phyloP scores from a whole-genome alignment of 352 stramenopile species.

The Phytophthora megakarya region DNA sequence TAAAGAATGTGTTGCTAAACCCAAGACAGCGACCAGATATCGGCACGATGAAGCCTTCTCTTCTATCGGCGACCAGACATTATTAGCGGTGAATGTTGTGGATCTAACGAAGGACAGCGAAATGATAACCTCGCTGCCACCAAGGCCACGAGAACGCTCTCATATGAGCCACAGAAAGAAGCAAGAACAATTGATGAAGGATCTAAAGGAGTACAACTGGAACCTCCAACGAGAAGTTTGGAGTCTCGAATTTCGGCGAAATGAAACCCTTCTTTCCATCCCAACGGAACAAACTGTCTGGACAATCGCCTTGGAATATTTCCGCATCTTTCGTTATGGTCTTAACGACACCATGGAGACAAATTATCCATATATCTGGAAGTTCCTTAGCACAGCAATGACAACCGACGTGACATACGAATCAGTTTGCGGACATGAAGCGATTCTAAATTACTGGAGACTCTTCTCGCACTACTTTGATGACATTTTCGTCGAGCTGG shows the following conservation, averaged over 20 bases:
- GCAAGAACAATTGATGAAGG: not conserved
- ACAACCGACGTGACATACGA: not conserved
- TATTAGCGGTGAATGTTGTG: not conserved
- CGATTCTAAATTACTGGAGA: not conserved
- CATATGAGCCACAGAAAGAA: not conserved
- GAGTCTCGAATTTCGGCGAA: not conserved
- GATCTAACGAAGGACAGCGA: not conserved
- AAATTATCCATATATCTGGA: not conserved
- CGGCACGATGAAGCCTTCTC: not conserved
- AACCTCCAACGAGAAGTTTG: not conserved
- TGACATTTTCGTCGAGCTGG: not conserved
- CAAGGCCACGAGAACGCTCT: not conserved
- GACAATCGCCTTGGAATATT: not conserved
- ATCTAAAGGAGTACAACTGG: not conserved
- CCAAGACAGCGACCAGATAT: too few species aligned
- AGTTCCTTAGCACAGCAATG: not conserved
- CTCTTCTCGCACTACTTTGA: not conserved
- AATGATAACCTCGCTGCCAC: not conserved
- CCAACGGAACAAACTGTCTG: not conserved
- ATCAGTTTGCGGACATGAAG: not conserved
- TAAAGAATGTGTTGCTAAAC: too few species aligned
- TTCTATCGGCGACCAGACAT: not conserved
- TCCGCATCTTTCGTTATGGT: not conserved
- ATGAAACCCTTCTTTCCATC: not conserved
- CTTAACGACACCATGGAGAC: not conserved